Percentiles rank a stretch among this genome's conserved stretches.
These are phyloP conservation scores for Fusarium pseudonygamai DNA, from an alignment of 2,329 filamentous ascomycete species.

Conservation along the genomic window DNA sequence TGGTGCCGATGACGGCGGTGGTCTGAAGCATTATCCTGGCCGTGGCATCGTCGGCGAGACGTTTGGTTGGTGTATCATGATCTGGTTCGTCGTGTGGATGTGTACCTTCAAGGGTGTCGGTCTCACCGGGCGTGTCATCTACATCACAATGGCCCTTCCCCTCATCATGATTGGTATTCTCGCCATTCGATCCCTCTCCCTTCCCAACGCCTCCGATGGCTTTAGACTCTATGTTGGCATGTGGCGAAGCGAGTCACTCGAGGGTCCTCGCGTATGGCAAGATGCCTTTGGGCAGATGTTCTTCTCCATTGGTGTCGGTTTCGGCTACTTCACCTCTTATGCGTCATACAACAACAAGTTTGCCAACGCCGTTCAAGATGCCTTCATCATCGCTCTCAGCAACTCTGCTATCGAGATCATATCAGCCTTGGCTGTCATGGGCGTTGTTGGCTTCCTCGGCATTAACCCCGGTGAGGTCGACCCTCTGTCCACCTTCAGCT, in stretches of 20 bases:
- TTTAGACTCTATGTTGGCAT: conserved; percentile 52
- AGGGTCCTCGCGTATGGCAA: conserved; percentile 54
- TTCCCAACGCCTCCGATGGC: conserved; percentile 61
- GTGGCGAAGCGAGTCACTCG: conserved; percentile 56
- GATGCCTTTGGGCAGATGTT: conserved; percentile 60
- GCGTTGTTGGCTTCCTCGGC: conserved; percentile 57
- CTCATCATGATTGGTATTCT: conserved; percentile 63
- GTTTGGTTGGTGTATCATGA: conserved; percentile 63
- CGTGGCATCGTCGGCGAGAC: conserved; percentile 60
- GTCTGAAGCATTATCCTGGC: conserved; percentile 49
- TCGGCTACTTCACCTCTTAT: conserved; percentile 65
- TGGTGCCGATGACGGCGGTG: neutral
- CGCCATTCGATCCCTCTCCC: conserved; percentile 59
- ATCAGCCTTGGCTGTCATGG: conserved; percentile 55
- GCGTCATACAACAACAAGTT: conserved; percentile 64
- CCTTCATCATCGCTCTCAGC: conserved; percentile 61
- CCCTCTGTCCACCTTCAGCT: conserved; percentile 57
- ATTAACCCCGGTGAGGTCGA: conserved; percentile 45
- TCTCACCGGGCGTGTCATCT: conserved; percentile 63
- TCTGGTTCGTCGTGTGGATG: conserved; percentile 66
- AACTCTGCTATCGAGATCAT: conserved; percentile 64
- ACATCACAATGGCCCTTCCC: conserved; percentile 65
- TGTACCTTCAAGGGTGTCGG: conserved; percentile 66
- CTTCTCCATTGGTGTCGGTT: conserved; percentile 57
- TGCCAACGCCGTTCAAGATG: conserved; percentile 62